Evolutionary conservation across 495 filamentous ascomycete species (phyloP), one percentile per base, ranked within the genome.

Genomic region (Neurospora cerealis): DNA sequence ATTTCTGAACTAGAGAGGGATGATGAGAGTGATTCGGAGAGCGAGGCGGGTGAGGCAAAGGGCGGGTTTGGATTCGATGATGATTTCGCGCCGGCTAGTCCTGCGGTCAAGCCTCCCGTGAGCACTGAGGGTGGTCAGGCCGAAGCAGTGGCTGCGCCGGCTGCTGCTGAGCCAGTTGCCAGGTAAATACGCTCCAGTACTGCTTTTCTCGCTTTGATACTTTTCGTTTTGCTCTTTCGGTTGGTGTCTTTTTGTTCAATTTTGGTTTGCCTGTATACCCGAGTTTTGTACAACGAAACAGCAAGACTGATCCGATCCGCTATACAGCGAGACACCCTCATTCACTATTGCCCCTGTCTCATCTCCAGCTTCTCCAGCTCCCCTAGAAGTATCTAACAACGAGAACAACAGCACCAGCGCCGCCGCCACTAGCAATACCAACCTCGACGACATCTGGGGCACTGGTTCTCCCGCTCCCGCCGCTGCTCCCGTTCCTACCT

Each of bases 41-140:
- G 88, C 76, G 93, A 88, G 42, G 76, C 92, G 48, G 90, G 85
- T 62, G 92, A 94, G 0, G 98, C 97, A n/a, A 85, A 81, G 78
- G 92, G 98, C 78, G 91, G 97, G 77, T 98, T 98, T 78, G 92
- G 95, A 0, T 99, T 98, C 78, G 95, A 95, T 72, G 95, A 99
- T 79, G 91, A 97, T 77, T 98, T 98, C 77, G 90, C 92, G 4
- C 89, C 93, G 66, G 87, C 86, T 21, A 92, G 90, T 34, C 91
- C 93, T 24, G 86, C 88, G 60, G 70, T 78, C 34, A 85, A 81
- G 78, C 41, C 72, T 1, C 73, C 76, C 5, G 77, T 79, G 42
- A 76, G 79, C 42, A 34, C 70, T 62, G 76, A 77, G 73, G 76
- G 76, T 1, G 72, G 75, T 70, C 77, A 21, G 21, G 42, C 42